phyloP scores from a whole-genome alignment of 495 filamentous ascomycete species.

The Paragyromitra xinjiangensis region DNA sequence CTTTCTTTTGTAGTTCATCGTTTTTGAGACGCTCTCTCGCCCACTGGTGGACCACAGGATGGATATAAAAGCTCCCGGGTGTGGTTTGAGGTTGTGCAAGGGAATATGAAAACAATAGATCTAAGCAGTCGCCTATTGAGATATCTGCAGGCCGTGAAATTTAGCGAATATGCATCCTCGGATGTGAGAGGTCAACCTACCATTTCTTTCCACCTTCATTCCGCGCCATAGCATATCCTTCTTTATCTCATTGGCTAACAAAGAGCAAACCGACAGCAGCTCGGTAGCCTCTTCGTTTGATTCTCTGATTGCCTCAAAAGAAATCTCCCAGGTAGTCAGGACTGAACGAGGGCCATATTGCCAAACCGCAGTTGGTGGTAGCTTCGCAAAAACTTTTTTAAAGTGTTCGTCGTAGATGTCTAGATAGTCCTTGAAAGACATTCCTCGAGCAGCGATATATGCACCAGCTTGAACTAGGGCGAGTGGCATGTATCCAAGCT shows the following conservation, averaged over 20 bases:
- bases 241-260: background rate
- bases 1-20: background rate
- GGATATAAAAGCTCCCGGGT: background rate
- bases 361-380: background rate
- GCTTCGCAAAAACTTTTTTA: background rate
- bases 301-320: background rate
- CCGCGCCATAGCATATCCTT: background rate
- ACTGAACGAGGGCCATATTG: background rate
- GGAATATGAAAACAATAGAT: background rate
- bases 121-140: background rate
- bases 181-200: background rate
- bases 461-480: constrained; percentile 1
- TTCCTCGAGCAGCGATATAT: background rate
- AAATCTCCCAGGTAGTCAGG: background rate
- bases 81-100: background rate
- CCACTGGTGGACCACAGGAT: background rate
- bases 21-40: background rate
- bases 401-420: background rate
- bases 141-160: background rate
- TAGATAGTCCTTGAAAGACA: background rate
- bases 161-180: background rate
- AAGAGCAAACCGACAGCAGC: background rate
- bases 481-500: background rate
- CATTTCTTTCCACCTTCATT: background rate
- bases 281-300: background rate